Base-by-base conservation (phyloP, 2,329 filamentous ascomycete species). In the Alternaria postmessia region DNA sequence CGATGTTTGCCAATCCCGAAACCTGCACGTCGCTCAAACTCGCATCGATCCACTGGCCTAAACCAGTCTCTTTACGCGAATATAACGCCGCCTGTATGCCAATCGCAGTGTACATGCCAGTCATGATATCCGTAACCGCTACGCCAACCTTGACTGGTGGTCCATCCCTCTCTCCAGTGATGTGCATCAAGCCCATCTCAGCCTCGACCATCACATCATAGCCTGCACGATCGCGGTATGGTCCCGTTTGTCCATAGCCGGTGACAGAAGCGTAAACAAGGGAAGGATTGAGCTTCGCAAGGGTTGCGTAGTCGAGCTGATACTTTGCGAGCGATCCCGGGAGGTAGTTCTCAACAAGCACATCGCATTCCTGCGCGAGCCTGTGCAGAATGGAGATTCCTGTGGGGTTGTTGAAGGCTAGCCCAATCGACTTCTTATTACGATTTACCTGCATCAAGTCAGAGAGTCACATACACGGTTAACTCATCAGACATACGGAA, bases 171-270 rank as follows among this genome's bases (percentile, higher is more conserved):
- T 88, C 88, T 18, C 95, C 95, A 0, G 95, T 99, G 69, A 99
- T 98, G 80, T 99, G 95, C 95, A 98, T 98, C 56, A 99, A 82
- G 1, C 95, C 95, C 82, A 98, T 95, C 78, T 98, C 95, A 41
- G 94, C 95, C 81, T 98, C 95, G 6, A 99, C 94, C 94, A 99
- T 98, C 69, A 99, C 95, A 79, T 99, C 95, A 84, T 98, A 99
- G 8, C 95, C 95, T 2, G 95, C 93, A 12, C 95, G 87, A 64
- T 89, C 87, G 12, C 89, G 88, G 78, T 95, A 96, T 0, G 95
- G 94, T 0, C 95, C 95, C 1, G 91, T 96, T 78, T 98, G 95
- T 2, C 95, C 95, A 73, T 97, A 98, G 0, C 95, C 95, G 0
- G 95, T 98, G 67, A 98, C 96, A 65, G 93, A 97, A 8, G 94